These are phyloP conservation scores for Tricholoma sp. DNA, from an alignment of 768 basidiomycete species.

Conservation along the genomic window DNA sequence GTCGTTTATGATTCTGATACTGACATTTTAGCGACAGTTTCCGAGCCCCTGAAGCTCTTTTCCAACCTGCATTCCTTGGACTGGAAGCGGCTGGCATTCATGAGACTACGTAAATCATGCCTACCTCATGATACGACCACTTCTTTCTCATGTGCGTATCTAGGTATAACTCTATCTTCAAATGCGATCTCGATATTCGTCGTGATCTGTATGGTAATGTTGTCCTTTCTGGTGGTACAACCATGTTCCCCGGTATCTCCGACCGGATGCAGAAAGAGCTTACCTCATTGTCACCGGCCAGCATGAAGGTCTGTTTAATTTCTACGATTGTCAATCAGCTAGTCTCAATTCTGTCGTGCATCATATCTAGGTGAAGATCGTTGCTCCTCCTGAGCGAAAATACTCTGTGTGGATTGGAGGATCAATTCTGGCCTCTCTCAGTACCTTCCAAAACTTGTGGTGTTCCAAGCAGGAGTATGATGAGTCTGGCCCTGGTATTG, in stretches of 20 bases:
- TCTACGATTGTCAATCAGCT: constrained; percentile 1
- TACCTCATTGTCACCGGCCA: constrained; percentile 75
- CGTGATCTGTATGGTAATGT: constrained; percentile 79
- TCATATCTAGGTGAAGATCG: constrained; percentile 68
- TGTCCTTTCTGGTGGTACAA: constrained; percentile 85
- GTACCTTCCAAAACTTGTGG: constrained; percentile 97
- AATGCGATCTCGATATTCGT: constrained; percentile 84
- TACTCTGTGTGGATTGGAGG: constrained; percentile 96
- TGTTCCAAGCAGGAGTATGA: constrained; percentile 92
- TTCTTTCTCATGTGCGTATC: constrained; percentile 18
- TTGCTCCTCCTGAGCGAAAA: constrained; percentile 90
- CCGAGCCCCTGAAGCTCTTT: constrained; percentile 92
- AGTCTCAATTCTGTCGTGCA: background rate
- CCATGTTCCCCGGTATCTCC: constrained; percentile 95
- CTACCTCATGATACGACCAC: constrained; percentile 2
- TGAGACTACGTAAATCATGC: constrained; percentile 65
- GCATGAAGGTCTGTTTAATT: constrained; percentile 66
- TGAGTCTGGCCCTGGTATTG: constrained; percentile 74
- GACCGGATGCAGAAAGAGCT: constrained; percentile 97
- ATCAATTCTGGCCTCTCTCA: constrained; percentile 81
- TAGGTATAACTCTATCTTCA: constrained; percentile 80
- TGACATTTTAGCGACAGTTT: constrained; percentile 52
- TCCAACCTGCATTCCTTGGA: constrained; percentile 88
- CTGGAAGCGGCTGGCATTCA: constrained; percentile 90
- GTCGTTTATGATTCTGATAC: constrained; percentile 38